Evolutionary conservation across 345 rosid species (phyloP).

Genomic region (Eucalyptus polybractea): DNA sequence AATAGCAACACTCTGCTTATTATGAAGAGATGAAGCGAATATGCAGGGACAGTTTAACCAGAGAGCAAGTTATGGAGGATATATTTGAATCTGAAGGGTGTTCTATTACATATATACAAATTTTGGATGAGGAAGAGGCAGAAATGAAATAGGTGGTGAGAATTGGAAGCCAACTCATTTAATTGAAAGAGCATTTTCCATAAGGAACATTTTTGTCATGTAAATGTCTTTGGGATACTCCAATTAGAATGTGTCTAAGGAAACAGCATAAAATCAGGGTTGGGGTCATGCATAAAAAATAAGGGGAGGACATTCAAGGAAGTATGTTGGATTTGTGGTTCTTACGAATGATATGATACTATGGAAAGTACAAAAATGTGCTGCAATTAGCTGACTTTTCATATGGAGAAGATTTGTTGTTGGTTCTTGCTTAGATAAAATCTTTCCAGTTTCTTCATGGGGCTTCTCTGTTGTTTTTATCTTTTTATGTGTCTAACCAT

Average conservation of each 20-base stretch:
- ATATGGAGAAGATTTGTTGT: background rate
- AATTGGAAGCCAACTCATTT: background rate
- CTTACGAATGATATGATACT: too few species aligned
- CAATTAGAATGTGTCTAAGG: background rate
- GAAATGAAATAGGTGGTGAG: background rate
- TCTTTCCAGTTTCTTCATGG: background rate
- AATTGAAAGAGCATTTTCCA: background rate
- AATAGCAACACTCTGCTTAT: background rate
- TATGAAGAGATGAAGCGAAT: background rate
- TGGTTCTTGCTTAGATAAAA: background rate
- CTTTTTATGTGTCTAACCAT: background rate
- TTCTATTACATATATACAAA: background rate
- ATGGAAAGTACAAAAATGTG: background rate
- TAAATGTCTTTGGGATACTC: background rate
- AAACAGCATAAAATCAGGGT: background rate
- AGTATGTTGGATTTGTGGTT: background rate
- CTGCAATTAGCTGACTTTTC: background rate
- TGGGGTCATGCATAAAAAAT: background rate
- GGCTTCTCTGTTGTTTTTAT: background rate
- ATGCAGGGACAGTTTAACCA: background rate
- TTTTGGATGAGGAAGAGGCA: background rate
- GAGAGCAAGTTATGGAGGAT: background rate
- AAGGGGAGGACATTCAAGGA: background rate
- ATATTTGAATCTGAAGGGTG: background rate
- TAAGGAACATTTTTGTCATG: background rate